Conservation (phyloP, 2,329 filamentous ascomycete genomes). For the Pleoardoris graminearum region DNA sequence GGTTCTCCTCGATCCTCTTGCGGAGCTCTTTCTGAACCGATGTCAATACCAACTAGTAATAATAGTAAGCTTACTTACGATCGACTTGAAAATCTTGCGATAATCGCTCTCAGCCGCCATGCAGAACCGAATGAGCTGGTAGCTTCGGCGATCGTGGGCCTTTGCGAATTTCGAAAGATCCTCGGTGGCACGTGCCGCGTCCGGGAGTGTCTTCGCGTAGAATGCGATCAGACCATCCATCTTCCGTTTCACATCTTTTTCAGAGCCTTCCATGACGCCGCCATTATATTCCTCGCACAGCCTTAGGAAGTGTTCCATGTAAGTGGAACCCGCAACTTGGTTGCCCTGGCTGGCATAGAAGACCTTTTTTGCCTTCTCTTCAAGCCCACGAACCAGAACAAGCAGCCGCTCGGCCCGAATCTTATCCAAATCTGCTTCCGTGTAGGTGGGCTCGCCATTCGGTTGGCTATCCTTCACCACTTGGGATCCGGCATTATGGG, state of each 20-base stretch:
- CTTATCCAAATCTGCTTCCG: conserved; percentile 66
- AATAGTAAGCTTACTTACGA: conserved; percentile 47
- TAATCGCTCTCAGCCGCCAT: conserved; percentile 88
- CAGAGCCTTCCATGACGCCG: conserved; percentile 74
- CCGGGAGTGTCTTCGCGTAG: conserved; percentile 75
- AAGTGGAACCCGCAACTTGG: conserved; percentile 73
- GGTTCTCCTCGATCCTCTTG: conserved; percentile 73
- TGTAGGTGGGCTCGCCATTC: conserved; percentile 48
- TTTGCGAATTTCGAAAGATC: conserved; percentile 92
- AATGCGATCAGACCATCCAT: conserved; percentile 74
- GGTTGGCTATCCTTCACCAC: conserved; percentile 62
- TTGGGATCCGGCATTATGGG: conserved; percentile 60
- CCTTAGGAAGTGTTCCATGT: conserved; percentile 75
- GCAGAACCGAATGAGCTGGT: conserved; percentile 85
- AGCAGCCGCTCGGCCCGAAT: conserved; percentile 84
- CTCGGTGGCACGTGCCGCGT: conserved; percentile 68
- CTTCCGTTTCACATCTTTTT: conserved; percentile 67
- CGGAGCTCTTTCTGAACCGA: conserved; percentile 70
- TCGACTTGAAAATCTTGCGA: conserved; percentile 83
- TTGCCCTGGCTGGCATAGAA: conserved; percentile 85
- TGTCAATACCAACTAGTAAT: conserved; percentile 14
- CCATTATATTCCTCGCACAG: conserved; percentile 90
- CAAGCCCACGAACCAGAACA: conserved; percentile 76
- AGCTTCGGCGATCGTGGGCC: conserved; percentile 83
- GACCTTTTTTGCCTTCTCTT: conserved; percentile 76